phyloP scores from a whole-genome alignment of 306 rosid genomes.

The Lablab purpureus region DNA sequence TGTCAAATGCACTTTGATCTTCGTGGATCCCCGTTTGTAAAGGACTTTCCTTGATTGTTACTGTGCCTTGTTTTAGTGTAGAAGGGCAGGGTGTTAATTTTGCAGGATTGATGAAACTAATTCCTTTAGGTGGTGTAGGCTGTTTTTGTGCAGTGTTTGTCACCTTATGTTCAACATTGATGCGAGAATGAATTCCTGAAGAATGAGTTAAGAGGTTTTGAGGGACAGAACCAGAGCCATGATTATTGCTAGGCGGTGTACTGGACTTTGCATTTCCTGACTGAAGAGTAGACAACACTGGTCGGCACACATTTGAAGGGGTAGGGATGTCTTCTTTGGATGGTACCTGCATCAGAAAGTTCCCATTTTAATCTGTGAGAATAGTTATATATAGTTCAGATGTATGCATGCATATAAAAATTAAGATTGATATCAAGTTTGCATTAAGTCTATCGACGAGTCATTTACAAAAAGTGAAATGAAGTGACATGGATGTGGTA shows the following conservation, averaged over 20 bases:
- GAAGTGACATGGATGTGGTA: conserved; percentile 44
- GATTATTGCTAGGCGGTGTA: conserved; percentile 46
- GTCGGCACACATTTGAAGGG: conserved; percentile 41
- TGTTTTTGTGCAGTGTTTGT: conserved; percentile 45
- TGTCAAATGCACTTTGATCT: conserved; percentile 39
- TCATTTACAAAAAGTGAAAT: too few species aligned
- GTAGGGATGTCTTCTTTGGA: conserved; percentile 53
- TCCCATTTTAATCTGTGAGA: conserved; percentile 24
- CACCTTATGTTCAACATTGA: conserved; percentile 44
- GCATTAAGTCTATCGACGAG: too few species aligned
- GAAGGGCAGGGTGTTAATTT: conserved; percentile 45
- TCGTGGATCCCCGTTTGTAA: conserved; percentile 39
- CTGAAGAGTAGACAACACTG: too few species aligned
- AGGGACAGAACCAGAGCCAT: conserved; percentile 40
- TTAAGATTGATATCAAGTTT: neutral
- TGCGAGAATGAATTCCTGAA: conserved; percentile 41
- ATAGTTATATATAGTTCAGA: neutral
- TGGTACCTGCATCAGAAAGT: conserved; percentile 55
- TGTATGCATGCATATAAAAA: conserved; percentile 16
- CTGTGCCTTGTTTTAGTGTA: conserved; percentile 46
- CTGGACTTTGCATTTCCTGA: too few species aligned
- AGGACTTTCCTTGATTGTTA: conserved; percentile 48
- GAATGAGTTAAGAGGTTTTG: conserved; percentile 45
- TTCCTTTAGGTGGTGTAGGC: conserved; percentile 59
- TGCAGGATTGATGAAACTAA: conserved; percentile 59